A percentile compares a stretch with the other conserved stretches of the same genome.
Evolutionary conservation across 805 yeast genomes (phyloP).

Genomic region (Pichia paraexigua): DNA sequence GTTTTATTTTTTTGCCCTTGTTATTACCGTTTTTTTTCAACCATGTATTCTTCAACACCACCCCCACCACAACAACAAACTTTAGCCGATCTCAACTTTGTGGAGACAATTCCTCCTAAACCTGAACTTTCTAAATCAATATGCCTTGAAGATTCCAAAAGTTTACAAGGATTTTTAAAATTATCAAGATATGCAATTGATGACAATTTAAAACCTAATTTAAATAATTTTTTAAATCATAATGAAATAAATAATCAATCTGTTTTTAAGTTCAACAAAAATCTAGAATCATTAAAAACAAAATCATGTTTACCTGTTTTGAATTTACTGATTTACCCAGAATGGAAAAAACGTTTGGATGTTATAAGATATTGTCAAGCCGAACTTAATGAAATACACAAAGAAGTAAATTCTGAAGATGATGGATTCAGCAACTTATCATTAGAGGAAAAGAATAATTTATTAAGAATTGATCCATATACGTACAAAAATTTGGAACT

Average conservation of each 20-base stretch:
- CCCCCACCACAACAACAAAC: background rate
- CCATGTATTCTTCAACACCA: background rate
- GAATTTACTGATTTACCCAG: constrained; percentile 32
- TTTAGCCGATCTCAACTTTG: constrained; percentile 11
- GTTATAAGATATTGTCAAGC: constrained; percentile 36
- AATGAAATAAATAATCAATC: constrained; percentile 18
- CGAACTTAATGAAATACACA: constrained; percentile 24
- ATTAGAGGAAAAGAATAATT: constrained; percentile 16
- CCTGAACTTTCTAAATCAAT: constrained; percentile 24
- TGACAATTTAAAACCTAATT: constrained; percentile 36
- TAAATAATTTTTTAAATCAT: constrained; percentile 33
- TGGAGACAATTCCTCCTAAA: constrained; percentile 17
- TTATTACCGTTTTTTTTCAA: background rate
- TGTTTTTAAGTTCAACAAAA: constrained; percentile 15
- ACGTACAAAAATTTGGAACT: constrained; percentile 33
- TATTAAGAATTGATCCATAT: constrained; percentile 42
- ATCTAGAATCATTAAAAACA: background rate
- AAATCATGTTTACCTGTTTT: constrained; percentile 31
- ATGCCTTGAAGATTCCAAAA: constrained; percentile 28
- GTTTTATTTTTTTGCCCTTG: background rate
- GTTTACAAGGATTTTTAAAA: constrained; percentile 30
- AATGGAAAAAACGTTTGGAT: constrained; percentile 37
- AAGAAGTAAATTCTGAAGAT: constrained; percentile 9
- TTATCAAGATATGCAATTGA: constrained; percentile 34
- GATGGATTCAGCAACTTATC: constrained; percentile 10